Percentiles rank a stretch among this genome's conserved stretches.
These are phyloP conservation scores for Mucor indicus DNA, from an alignment of 371 early-diverging fungal genomes.

Conservation along the genomic window DNA sequence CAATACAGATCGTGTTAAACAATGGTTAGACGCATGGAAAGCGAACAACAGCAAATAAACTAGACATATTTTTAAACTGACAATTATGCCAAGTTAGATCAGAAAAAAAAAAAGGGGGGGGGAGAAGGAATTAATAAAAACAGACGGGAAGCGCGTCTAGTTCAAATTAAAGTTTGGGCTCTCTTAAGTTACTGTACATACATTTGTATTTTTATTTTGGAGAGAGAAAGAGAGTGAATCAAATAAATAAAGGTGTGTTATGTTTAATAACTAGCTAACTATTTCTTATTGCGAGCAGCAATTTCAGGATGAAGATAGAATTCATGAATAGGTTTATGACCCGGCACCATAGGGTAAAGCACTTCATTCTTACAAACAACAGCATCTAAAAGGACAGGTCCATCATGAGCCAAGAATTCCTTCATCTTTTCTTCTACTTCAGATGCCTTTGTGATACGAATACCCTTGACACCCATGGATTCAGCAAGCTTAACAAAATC, in stretches of 20 bases:
- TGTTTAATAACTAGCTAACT: too few relatives aligned
- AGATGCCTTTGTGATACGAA: slow-evolving; percentile 77
- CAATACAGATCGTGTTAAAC: slow-evolving; percentile 74
- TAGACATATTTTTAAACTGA: background rate
- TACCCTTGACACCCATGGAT: slow-evolving; percentile 87
- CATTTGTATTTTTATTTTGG: too few relatives aligned
- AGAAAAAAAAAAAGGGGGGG: too few relatives aligned
- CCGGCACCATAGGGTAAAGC: slow-evolving; percentile 97
- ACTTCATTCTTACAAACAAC: slow-evolving; percentile 89
- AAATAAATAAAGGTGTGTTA: too few relatives aligned
- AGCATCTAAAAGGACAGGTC: slow-evolving; percentile 91
- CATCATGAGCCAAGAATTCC: slow-evolving; percentile 82
- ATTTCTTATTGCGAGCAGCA: slow-evolving; percentile 19
- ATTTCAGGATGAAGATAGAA: slow-evolving; percentile 58
- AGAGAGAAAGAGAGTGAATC: too few relatives aligned
- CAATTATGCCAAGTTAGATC: too few relatives aligned
- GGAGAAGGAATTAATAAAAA: too few relatives aligned
- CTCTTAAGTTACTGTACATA: too few relatives aligned
- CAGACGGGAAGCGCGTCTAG: too few relatives aligned
- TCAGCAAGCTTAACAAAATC: slow-evolving; percentile 97
- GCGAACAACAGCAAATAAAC: slow-evolving; percentile 28
- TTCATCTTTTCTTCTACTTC: slow-evolving; percentile 87
- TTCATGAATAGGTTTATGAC: slow-evolving; percentile 90
- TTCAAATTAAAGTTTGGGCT: too few relatives aligned
- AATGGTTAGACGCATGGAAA: slow-evolving; percentile 64